phyloP scores from a whole-genome alignment of 306 rosid genomes.

The Castanopsis chinensis region DNA sequence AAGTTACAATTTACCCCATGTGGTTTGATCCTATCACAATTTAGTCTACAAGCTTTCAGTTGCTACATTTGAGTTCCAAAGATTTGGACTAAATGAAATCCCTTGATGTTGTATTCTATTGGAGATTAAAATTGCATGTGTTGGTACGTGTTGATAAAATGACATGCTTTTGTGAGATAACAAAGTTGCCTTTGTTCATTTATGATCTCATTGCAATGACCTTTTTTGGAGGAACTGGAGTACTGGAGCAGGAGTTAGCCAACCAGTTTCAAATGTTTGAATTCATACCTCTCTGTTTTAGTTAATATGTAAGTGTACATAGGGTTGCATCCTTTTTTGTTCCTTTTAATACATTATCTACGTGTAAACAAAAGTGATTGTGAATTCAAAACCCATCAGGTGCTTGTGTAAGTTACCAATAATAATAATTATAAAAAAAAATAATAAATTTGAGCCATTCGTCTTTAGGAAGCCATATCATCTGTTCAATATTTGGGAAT shows the following conservation, averaged over 20 bases:
- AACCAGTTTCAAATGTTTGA: not conserved
- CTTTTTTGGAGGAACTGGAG: slow-evolving; percentile 6
- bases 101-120: not conserved
- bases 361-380: too few species aligned
- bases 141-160: slow-evolving; percentile 11
- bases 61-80: too few species aligned
- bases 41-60: too few species aligned
- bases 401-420: too few species aligned
- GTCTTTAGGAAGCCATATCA: not conserved
- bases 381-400: too few species aligned
- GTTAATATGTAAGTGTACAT: not conserved
- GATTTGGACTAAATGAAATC: too few species aligned
- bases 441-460: not conserved
- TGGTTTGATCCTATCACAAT: too few species aligned
- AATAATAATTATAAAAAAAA: too few species aligned
- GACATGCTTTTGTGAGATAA: slow-evolving; percentile 6
- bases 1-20: too few species aligned
- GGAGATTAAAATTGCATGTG: slow-evolving; percentile 15
- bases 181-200: slow-evolving; percentile 15
- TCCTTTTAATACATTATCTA: too few species aligned
- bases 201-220: not conserved
- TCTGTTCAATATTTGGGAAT: not conserved
- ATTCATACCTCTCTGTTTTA: not conserved
- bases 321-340: too few species aligned
- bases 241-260: not conserved